A percentile compares a stretch with the other conserved stretches of the same genome.
phyloP scores from a whole-genome alignment of 2,329 filamentous ascomycete species.

The Trichoderma gracile region DNA sequence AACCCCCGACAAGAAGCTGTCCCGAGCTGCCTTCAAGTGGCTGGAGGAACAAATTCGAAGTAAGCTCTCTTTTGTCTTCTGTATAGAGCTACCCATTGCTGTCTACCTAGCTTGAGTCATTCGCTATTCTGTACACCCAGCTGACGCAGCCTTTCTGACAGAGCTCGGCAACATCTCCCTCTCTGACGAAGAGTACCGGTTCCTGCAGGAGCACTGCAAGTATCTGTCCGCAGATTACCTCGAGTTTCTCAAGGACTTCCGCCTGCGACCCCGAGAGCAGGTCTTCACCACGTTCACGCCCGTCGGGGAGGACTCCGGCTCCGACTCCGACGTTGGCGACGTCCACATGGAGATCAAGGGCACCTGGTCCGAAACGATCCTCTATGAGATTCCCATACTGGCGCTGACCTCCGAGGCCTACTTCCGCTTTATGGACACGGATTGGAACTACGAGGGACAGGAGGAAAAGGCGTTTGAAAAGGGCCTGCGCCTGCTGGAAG shows the following conservation, averaged over 20 bases:
- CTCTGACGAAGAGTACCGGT: constrained; percentile 75
- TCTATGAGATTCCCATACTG: constrained; percentile 95
- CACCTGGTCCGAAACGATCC: constrained; percentile 89
- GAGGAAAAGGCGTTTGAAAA: constrained; percentile 83
- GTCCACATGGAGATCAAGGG: constrained; percentile 77
- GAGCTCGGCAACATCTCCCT: constrained; percentile 81
- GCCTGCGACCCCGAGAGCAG: constrained; percentile 77
- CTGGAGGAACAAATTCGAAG: constrained; percentile 79
- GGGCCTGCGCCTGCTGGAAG: constrained; percentile 72
- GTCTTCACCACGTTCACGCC: constrained; percentile 68
- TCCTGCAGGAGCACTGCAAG: constrained; percentile 73
- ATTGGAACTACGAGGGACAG: constrained; percentile 88
- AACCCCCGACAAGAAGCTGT: constrained; percentile 90
- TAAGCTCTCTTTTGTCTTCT: constrained; percentile 42
- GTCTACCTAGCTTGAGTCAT: background rate
- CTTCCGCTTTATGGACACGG: constrained; percentile 92
- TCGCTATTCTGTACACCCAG: background rate
- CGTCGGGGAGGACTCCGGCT: constrained; percentile 57
- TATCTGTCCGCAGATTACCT: constrained; percentile 81
- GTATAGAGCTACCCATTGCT: background rate
- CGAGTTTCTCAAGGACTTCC: constrained; percentile 77
- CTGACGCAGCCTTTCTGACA: constrained; percentile 42
- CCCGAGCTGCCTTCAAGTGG: constrained; percentile 80
- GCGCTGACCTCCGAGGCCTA: constrained; percentile 93
- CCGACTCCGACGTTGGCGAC: constrained; percentile 69